phyloP scores from a whole-genome alignment of 1,284 basidiomycete species.

The Ceratobasidium sp. region DNA sequence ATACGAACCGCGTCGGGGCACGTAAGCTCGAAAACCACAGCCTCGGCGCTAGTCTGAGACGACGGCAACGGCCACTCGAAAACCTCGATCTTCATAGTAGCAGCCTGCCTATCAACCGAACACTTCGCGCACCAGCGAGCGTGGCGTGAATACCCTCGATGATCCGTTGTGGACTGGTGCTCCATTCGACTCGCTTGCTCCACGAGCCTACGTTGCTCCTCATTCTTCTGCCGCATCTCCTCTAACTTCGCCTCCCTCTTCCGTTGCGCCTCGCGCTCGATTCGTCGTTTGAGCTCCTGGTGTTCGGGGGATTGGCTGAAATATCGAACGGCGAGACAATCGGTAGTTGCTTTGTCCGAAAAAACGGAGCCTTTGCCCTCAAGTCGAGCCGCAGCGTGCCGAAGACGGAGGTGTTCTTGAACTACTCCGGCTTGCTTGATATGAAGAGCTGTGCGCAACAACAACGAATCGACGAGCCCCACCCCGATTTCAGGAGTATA shows the following conservation, averaged over 20 bases:
- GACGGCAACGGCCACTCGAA: constrained; percentile 67
- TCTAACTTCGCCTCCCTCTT: constrained; percentile 50
- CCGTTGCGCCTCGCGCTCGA: constrained; percentile 53
- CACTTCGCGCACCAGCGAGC: constrained; percentile 57
- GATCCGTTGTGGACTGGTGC: neutral
- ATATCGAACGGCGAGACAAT: constrained; percentile 56
- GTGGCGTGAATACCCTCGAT: neutral
- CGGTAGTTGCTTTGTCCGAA: constrained; percentile 4
- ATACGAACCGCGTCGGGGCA: constrained; percentile 60
- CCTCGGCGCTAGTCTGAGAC: constrained; percentile 51
- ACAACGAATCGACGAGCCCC: constrained; percentile 58
- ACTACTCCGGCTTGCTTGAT: constrained; percentile 54
- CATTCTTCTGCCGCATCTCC: constrained; percentile 53
- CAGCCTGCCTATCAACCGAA: constrained; percentile 50
- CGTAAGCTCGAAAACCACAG: constrained; percentile 63
- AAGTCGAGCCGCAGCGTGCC: constrained; percentile 49
- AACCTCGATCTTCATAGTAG: constrained; percentile 56
- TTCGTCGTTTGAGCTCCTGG: constrained; percentile 52
- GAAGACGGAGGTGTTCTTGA: constrained; percentile 55
- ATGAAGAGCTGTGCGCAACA: constrained; percentile 57
- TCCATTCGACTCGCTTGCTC: neutral
- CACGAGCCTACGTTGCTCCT: constrained; percentile 43
- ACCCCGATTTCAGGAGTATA: constrained; percentile 64
- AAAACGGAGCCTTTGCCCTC: constrained; percentile 53
- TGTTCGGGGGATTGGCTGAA: constrained; percentile 51